Evolutionary conservation across 2,329 filamentous ascomycete species (phyloP).

Genomic region (Aspergillus pseudoviridinutans): DNA sequence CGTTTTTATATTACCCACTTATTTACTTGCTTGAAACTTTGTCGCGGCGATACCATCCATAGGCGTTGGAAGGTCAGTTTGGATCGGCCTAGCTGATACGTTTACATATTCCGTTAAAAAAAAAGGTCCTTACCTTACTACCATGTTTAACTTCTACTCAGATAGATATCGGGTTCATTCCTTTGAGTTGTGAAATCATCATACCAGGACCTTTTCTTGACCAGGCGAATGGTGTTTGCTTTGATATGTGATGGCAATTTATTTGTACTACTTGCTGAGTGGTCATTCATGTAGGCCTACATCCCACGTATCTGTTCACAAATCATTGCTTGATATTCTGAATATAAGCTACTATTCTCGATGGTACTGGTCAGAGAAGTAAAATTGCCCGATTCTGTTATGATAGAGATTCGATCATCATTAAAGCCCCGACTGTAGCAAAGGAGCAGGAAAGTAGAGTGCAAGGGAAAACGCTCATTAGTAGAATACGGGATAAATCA

Average conservation of each 20-base stretch:
- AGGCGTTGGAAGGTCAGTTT: neutral
- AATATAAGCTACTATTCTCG: neutral
- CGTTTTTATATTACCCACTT: neutral
- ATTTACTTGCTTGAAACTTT: neutral
- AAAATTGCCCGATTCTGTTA: neutral
- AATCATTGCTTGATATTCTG: neutral
- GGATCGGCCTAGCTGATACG: neutral
- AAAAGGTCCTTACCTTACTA: neutral
- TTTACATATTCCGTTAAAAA: neutral
- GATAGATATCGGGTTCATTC: neutral
- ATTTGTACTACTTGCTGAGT: neutral
- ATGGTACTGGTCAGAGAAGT: neutral
- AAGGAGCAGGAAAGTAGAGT: neutral
- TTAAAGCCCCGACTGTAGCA: neutral
- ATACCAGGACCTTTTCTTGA: neutral
- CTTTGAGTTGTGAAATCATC: neutral
- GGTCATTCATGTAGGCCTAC: too few species aligned
- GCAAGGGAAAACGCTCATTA: neutral
- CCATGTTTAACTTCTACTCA: neutral
- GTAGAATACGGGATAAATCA: neutral
- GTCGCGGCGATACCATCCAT: neutral
- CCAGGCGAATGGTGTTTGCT: neutral
- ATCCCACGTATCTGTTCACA: neutral
- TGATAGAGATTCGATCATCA: neutral
- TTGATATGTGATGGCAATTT: neutral